These are phyloP conservation scores for Annona squamosa DNA, from an alignment of 164 flowering plant genomes.

Conservation along the genomic window DNA sequence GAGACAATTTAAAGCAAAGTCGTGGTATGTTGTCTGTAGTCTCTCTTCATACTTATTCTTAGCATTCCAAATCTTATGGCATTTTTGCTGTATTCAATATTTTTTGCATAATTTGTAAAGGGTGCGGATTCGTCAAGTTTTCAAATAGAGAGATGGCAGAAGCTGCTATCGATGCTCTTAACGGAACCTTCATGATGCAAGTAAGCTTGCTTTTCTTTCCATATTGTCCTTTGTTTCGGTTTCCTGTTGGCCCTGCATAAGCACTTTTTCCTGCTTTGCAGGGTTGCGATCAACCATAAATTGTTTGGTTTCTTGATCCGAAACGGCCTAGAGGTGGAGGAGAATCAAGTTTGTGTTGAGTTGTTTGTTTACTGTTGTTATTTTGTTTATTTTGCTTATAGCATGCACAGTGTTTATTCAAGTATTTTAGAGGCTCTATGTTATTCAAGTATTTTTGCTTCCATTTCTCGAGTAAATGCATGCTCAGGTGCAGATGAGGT, in stretches of 20 bases:
- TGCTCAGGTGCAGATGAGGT: too few species aligned
- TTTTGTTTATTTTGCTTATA: not conserved
- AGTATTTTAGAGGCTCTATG: too few species aligned
- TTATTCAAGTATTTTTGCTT: too few species aligned
- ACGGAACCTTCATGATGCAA: conserved; percentile 68
- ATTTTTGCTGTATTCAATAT: not conserved
- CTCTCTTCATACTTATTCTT: not conserved
- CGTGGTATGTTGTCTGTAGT: conserved; percentile 54
- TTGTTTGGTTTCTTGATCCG: conserved; percentile 96
- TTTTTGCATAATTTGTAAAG: conserved; percentile 34
- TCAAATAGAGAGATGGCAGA: conserved; percentile 77
- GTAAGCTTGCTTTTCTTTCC: conserved; percentile 32
- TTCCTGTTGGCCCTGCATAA: not conserved
- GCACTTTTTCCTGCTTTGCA: conserved; percentile 14
- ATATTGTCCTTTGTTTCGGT: not conserved
- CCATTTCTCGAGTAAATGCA: too few species aligned
- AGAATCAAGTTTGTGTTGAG: conserved; percentile 52
- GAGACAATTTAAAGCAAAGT: conserved; percentile 81
- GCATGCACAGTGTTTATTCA: not conserved
- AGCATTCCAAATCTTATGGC: not conserved
- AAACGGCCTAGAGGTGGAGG: conserved; percentile 70
- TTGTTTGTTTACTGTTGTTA: not conserved
- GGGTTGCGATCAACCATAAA: conserved; percentile 95
- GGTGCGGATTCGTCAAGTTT: conserved; percentile 70
- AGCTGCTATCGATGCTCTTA: conserved; percentile 72